These are phyloP conservation scores for Albugo candida DNA, from an alignment of 352 stramenopile species.

Conservation along the genomic window DNA sequence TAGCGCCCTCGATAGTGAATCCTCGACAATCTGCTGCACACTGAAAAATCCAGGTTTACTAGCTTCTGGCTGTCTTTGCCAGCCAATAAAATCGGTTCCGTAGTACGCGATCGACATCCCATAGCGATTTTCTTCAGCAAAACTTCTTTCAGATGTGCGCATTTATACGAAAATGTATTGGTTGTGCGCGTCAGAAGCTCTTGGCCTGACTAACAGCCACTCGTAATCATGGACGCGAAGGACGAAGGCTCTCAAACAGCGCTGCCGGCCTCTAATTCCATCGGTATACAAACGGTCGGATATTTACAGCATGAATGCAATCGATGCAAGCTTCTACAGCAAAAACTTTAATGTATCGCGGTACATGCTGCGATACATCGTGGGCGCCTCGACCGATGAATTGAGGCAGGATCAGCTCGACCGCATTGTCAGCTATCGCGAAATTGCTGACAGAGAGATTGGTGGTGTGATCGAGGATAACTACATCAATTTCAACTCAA, in stretches of 20 bases:
- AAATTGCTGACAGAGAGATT: slow-evolving; percentile 57
- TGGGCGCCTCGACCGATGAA: slow-evolving; percentile 44
- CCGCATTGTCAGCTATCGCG: slow-evolving; percentile 31
- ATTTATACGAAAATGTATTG: not conserved
- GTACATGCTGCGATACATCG: slow-evolving; percentile 65
- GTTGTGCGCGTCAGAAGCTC: not conserved
- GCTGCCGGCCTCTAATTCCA: too few relatives aligned
- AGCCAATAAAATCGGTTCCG: slow-evolving; percentile 52
- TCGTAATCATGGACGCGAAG: too few relatives aligned
- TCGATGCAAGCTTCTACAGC: slow-evolving; percentile 63
- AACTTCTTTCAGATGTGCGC: slow-evolving; percentile 6
- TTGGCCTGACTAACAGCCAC: too few relatives aligned
- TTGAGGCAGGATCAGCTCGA: slow-evolving; percentile 44
- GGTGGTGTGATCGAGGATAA: slow-evolving; percentile 66
- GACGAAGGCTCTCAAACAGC: too few relatives aligned
- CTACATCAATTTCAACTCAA: slow-evolving; percentile 73
- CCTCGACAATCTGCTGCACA: slow-evolving; percentile 63
- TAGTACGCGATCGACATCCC: slow-evolving; percentile 63
- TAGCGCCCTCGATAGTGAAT: slow-evolving; percentile 33
- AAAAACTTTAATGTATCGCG: slow-evolving; percentile 64
- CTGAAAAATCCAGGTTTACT: slow-evolving; percentile 33
- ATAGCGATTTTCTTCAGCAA: slow-evolving; percentile 13
- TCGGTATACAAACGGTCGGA: too few relatives aligned
- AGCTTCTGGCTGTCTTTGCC: slow-evolving; percentile 44
- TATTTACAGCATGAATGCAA: slow-evolving; percentile 23